phyloP scores from a whole-genome alignment of 2,329 filamentous ascomycete species.

The Xenosphaeropsis pyriputrescens region DNA sequence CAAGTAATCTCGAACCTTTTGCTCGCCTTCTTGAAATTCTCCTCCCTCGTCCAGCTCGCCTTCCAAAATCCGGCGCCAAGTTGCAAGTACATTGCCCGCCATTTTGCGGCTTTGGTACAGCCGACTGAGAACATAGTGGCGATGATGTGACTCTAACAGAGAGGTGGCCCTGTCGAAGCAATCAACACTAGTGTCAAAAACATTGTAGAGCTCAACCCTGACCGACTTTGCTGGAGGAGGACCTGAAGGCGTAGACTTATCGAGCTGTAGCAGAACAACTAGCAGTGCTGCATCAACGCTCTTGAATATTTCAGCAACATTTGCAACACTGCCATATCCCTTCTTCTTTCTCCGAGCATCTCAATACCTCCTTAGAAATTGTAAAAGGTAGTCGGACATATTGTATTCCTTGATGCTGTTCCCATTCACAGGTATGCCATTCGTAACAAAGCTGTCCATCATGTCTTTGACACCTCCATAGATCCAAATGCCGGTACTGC shows the following conservation, averaged over 20 bases:
- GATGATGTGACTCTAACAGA: conserved; percentile 66
- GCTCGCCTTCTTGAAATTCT: conserved; percentile 67
- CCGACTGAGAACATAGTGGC: conserved; percentile 80
- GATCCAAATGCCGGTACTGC: conserved; percentile 75
- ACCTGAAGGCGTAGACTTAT: conserved; percentile 48
- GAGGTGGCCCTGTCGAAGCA: conserved; percentile 77
- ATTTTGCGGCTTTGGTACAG: conserved; percentile 90
- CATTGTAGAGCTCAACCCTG: conserved; percentile 68
- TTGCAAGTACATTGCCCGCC: conserved; percentile 68
- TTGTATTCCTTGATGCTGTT: conserved; percentile 3
- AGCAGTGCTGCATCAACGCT: conserved; percentile 83
- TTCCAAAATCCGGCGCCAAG: conserved; percentile 82
- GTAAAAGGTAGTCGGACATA: conserved; percentile 3
- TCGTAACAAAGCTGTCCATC: conserved; percentile 45
- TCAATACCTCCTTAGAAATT: conserved; percentile 67
- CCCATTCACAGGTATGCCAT: conserved; percentile 2
- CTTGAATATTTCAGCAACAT: conserved; percentile 75
- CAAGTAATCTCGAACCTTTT: conserved; percentile 74
- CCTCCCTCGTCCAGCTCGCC: conserved; percentile 69
- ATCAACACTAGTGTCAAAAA: conserved; percentile 83
- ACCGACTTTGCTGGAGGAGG: conserved; percentile 44
- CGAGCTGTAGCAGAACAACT: conserved; percentile 68
- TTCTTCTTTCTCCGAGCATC: conserved; percentile 81
- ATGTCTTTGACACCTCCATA: conserved; percentile 67
- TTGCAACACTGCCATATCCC: conserved; percentile 85